These are phyloP conservation scores for Xylariales sp. DNA, from an alignment of 2,329 filamentous ascomycete genomes.

Conservation along the genomic window DNA sequence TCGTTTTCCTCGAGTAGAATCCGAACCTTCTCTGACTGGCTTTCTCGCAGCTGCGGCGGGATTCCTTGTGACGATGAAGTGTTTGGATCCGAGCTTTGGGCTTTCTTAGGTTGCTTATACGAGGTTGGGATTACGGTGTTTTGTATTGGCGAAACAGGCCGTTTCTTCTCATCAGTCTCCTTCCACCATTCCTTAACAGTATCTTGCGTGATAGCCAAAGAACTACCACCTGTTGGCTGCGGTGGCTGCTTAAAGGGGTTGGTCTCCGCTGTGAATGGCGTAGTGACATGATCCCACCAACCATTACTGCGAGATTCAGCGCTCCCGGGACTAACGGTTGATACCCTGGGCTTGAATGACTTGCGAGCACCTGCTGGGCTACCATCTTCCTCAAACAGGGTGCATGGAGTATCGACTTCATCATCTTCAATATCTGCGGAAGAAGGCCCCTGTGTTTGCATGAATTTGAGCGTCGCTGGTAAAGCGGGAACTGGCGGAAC, in stretches of 20 bases:
- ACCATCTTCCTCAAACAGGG: slow-evolving; percentile 68
- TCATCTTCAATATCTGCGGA: slow-evolving; percentile 35
- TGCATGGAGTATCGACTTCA: slow-evolving; percentile 49
- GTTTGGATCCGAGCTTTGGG: slow-evolving; percentile 14
- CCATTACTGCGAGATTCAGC: slow-evolving; percentile 58
- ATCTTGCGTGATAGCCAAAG: slow-evolving; percentile 1
- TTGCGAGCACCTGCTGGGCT: slow-evolving; percentile 34
- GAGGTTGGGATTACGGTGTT: slow-evolving; percentile 5
- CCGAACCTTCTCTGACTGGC: slow-evolving; percentile 32
- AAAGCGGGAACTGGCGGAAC: slow-evolving; percentile 59
- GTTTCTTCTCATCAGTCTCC: slow-evolving; percentile 12
- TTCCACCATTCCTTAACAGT: slow-evolving; percentile 22
- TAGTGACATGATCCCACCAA: slow-evolving; percentile 76
- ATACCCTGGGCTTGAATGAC: slow-evolving; percentile 31
- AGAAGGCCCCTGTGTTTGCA: slow-evolving; percentile 20
- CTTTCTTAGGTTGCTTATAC: slow-evolving; percentile 14
- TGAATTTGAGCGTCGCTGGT: slow-evolving; percentile 38
- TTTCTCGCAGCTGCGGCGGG: slow-evolving; percentile 15
- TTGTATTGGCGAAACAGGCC: slow-evolving; percentile 16
- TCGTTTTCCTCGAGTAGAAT: slow-evolving; percentile 35
- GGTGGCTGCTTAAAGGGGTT: slow-evolving; percentile 37
- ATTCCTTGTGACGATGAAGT: slow-evolving; percentile 22
- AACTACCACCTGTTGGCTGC: slow-evolving; percentile 15
- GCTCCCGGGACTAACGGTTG: slow-evolving; percentile 37
- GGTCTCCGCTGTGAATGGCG: slow-evolving; percentile 55